phyloP scores from a whole-genome alignment of 306 rosid species.

The Herpetospermum pedunculosum region DNA sequence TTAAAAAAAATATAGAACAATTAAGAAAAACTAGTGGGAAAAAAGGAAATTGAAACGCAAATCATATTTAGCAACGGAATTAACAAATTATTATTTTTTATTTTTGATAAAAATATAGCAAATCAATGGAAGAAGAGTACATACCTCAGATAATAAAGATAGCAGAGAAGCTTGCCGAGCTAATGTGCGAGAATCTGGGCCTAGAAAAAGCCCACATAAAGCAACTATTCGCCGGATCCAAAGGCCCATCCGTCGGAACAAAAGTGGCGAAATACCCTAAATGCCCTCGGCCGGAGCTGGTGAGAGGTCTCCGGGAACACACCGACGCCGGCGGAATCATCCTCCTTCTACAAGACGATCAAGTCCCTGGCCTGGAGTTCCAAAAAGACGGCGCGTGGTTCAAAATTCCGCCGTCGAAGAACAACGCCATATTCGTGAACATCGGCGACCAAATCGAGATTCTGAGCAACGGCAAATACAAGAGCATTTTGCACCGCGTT shows the following conservation, averaged over 20 bases:
- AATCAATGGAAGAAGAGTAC: constrained; percentile 46
- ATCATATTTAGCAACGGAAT: too few species aligned
- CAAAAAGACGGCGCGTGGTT: constrained; percentile 63
- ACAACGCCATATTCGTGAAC: constrained; percentile 71
- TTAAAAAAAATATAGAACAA: too few species aligned
- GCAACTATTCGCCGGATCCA: constrained; percentile 40
- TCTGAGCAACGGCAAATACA: constrained; percentile 52
- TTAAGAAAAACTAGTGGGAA: too few species aligned
- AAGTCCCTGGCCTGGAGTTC: constrained; percentile 71
- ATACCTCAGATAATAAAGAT: constrained; percentile 40
- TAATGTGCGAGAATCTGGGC: constrained; percentile 70
- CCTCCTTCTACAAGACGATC: constrained; percentile 78
- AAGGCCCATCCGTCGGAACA: constrained; percentile 67
- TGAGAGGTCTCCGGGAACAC: constrained; percentile 82
- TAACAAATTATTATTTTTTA: too few species aligned
- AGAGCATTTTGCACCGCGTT: constrained; percentile 55
- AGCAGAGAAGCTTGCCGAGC: constrained; percentile 60
- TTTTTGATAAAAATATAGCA: too few species aligned
- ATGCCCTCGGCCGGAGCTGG: constrained; percentile 48
- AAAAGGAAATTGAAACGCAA: too few species aligned
- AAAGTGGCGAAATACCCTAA: constrained; percentile 82
- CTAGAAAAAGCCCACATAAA: constrained; percentile 39
- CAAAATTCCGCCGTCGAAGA: constrained; percentile 78
- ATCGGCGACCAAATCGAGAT: constrained; percentile 80
- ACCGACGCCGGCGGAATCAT: constrained; percentile 95